Evolutionary conservation across 148 eudicot species (phyloP), one percentile per base, ranked within the genome.

Genomic region (Rhododendron vialii): DNA sequence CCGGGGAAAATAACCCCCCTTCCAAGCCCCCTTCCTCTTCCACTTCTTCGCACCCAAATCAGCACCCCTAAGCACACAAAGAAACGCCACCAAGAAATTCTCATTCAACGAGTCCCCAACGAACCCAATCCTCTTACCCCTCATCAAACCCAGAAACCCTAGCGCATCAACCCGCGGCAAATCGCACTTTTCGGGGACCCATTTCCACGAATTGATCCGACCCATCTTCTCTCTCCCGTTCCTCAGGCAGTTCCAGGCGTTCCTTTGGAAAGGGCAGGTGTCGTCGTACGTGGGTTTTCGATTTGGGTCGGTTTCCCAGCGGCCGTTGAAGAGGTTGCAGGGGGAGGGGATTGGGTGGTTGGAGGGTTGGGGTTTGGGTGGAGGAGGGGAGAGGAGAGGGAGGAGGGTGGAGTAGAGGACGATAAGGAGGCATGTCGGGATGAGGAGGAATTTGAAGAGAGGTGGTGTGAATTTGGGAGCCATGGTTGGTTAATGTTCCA

Each of bases 21-120:
- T 94, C 98, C 98, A 97, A 82, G 95, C 95, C 45, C 99, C 99
- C 79, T 87, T 94, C 82, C 88, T 93, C 87, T 97, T 94, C 99
- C 98, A 97, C 86, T 93, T 95, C 87, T 87, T 94, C 24, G 94
- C 96, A 43, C 96, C 91, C 50, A 26, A 45, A 93, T 97, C 99
- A 82, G 85, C 99, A 86, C 73, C 84, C 86, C 99, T 92, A 48
- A 95, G 86, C 43, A 92, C 50, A 93, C 99, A 97, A 43, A 94
- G 41, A 88, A 95, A 93, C 3, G 95, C 87, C 80, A 90, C 95
- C 87, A 94, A 83, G 67, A 95, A 93, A 84, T 95, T 94, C 90
- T 95, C 99, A 80, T 93, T 95, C 93, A 97, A 85, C 0, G 99
- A 95, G 80, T 95, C 99, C 84, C 98, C 99, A 86, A 97, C 92